Evolutionary conservation across 345 rosid species (phyloP).

Genomic region (Moricandia arvensis): DNA sequence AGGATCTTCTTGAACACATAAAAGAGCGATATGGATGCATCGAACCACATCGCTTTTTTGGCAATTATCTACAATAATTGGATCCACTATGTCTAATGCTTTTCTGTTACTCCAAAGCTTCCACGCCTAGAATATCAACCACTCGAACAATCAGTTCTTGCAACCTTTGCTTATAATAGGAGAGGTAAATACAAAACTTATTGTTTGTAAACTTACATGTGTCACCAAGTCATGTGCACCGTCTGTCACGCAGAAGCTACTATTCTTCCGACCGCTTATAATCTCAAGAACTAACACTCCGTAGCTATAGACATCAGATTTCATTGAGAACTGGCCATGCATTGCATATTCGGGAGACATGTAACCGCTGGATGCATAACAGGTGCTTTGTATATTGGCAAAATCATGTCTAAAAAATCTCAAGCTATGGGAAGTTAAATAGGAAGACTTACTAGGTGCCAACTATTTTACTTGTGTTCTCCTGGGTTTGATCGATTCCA

Average conservation of each 20-base stretch:
- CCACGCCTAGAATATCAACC: not conserved
- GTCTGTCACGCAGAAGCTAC: not conserved
- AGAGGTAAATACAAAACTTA: not conserved
- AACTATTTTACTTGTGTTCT: constrained; percentile 38
- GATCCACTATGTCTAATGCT: not conserved
- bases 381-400: not conserved
- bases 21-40: not conserved
- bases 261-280: constrained; percentile 30
- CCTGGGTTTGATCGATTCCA: constrained; percentile 36
- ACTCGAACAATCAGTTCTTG: not conserved
- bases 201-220: not conserved
- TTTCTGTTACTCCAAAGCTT: not conserved
- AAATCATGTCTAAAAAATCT: not conserved
- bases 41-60: not conserved
- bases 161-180: not conserved
- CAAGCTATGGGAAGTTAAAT: not conserved
- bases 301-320: constrained; percentile 38
- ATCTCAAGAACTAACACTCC: constrained; percentile 36
- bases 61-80: not conserved
- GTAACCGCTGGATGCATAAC: not conserved
- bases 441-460: constrained; percentile 48
- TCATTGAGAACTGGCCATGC: constrained; percentile 35
- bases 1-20: not conserved
- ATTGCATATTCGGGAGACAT: constrained; percentile 39
- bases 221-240: not conserved